Conservation (phyloP, 768 basidiomycete genomes). For the Paxillus involutus region DNA sequence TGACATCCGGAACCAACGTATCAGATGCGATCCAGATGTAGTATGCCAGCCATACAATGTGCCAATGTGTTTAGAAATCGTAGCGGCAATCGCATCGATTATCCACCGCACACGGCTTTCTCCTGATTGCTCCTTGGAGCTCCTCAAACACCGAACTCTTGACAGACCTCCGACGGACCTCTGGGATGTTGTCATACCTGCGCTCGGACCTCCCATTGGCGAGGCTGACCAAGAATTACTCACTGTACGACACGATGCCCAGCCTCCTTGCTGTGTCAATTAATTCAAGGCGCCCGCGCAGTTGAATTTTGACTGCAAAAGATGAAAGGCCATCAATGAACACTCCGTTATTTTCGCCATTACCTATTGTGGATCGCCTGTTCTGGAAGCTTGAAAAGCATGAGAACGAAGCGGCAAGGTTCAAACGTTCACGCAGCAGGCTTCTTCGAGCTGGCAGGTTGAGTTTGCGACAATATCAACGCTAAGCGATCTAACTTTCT, state of each 20-base stretch:
- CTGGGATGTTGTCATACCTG: no score
- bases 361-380: constrained; percentile 2
- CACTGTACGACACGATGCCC: no score
- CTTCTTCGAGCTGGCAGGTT: background rate
- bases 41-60: no score
- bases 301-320: constrained; percentile 2
- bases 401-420: background rate
- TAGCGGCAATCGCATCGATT: background rate
- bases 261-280: background rate
- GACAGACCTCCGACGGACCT: no score
- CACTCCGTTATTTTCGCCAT: constrained; percentile 24
- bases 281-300: background rate
- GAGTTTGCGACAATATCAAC: constrained; percentile 3
- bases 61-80: background rate
- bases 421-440: constrained; percentile 1
- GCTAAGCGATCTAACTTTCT: background rate
- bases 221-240: no score
- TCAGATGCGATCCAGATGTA: no score
- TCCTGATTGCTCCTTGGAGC: no score
- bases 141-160: no score
- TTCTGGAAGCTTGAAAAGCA: constrained; percentile 9
- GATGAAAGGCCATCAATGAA: constrained; percentile 5
- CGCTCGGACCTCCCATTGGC: no score
- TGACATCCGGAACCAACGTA: no score
- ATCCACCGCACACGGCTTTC: background rate